Conservation (phyloP, 345 rosid genomes). For the Euphorbia peplus region DNA sequence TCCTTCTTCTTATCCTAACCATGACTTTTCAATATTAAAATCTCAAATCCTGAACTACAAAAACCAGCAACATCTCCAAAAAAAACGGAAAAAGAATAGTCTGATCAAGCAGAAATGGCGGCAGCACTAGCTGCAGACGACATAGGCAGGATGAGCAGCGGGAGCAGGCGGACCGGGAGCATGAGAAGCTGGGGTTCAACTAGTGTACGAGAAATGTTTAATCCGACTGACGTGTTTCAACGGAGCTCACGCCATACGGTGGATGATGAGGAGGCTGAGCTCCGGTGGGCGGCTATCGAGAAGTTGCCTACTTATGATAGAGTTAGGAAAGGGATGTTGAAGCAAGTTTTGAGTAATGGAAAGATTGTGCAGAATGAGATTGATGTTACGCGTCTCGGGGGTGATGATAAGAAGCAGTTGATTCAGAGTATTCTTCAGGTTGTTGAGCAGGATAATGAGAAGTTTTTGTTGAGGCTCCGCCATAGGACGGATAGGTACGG, state of each 20-base stretch:
- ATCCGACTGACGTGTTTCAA: slow-evolving; percentile 14
- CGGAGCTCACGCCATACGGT: slow-evolving; percentile 42
- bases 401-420: slow-evolving; percentile 59
- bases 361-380: slow-evolving; percentile 50
- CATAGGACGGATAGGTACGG: slow-evolving; percentile 75
- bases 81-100: not conserved
- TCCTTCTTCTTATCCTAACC: no score
- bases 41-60: no score
- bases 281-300: slow-evolving; percentile 92
- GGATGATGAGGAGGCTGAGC: slow-evolving; percentile 72
- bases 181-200: slow-evolving; percentile 10
- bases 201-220: slow-evolving; percentile 1
- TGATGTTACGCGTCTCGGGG: slow-evolving; percentile 53
- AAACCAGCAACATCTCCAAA: not conserved
- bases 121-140: slow-evolving; percentile 8
- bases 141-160: not conserved
- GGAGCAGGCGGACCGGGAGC: not conserved
- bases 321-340: slow-evolving; percentile 61
- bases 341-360: slow-evolving; percentile 54
- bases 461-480: slow-evolving; percentile 54
- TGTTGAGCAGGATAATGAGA: slow-evolving; percentile 81
- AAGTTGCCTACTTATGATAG: slow-evolving; percentile 82
- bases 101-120: not conserved
- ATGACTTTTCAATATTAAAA: no score
- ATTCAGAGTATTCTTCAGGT: slow-evolving; percentile 56